Percentiles rank a stretch among this genome's conserved stretches.
Evolutionary conservation across 441 rosid genomes (phyloP).

Genomic region (Aquilaria agallochum): DNA sequence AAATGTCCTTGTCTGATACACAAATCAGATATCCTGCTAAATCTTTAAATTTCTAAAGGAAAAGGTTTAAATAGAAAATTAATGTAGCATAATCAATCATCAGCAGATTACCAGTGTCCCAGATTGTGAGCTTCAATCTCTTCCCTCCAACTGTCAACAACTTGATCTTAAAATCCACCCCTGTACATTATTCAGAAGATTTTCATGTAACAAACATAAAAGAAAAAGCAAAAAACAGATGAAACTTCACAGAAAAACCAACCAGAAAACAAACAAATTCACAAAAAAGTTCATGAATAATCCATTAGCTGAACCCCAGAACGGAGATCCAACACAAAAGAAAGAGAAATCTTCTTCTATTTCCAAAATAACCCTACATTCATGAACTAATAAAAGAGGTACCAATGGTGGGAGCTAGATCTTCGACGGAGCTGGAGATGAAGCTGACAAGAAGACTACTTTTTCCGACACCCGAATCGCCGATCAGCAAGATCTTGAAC

Average conservation of each 20-base stretch:
- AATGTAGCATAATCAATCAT: background rate
- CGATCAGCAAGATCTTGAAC: conserved; percentile 69
- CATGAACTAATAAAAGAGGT: background rate
- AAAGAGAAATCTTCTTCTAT: too few species aligned
- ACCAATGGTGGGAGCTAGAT: conserved; percentile 67
- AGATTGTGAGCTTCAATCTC: conserved; percentile 86
- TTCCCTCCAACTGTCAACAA: conserved; percentile 73
- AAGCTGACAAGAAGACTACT: conserved; percentile 66
- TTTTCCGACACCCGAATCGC: conserved; percentile 68
- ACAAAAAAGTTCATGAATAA: background rate
- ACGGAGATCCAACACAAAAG: too few species aligned
- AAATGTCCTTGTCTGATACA: background rate
- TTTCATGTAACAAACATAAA: conserved; percentile 3
- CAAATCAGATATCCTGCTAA: background rate
- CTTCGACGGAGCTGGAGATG: conserved; percentile 50
- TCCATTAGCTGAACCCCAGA: background rate
- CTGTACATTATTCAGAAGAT: conserved; percentile 32
- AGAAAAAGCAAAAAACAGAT: background rate
- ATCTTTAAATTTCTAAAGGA: background rate
- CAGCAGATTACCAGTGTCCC: conserved; percentile 81
- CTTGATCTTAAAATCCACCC: conserved; percentile 97
- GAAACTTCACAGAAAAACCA: background rate
- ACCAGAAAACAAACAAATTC: conserved; percentile 9
- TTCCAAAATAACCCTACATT: too few species aligned
- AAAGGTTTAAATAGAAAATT: background rate